Conservation (phyloP, 495 filamentous ascomycete genomes). For the Hyaloscypha finlandica region DNA sequence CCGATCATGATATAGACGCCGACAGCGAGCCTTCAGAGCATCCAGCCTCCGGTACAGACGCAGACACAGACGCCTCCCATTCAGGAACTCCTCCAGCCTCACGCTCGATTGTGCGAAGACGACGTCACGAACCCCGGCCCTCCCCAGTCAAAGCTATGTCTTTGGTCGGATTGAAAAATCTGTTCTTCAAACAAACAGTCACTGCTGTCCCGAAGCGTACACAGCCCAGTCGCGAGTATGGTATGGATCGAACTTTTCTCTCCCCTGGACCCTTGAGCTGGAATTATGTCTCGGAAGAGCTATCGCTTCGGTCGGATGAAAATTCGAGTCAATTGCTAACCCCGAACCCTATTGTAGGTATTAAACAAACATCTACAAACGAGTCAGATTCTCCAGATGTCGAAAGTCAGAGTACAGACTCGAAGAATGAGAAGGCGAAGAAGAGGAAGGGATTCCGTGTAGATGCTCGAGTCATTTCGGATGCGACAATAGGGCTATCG, state of each 20-base stretch:
- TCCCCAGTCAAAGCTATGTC: conserved; percentile 27
- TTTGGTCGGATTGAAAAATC: conserved; percentile 32
- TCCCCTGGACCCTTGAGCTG: neutral
- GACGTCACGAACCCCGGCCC: conserved; percentile 4
- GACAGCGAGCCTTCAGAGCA: neutral
- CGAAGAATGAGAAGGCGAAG: conserved; percentile 24
- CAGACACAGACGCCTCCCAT: neutral
- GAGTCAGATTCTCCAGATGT: conserved; percentile 19
- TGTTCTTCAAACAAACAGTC: conserved; percentile 28
- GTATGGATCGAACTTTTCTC: conserved; percentile 6
- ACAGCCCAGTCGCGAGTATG: conserved; percentile 3
- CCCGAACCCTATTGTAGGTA: neutral
- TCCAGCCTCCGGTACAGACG: conserved; percentile 2
- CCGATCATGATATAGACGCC: conserved; percentile 5
- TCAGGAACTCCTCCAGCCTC: conserved; percentile 2
- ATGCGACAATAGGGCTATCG: conserved; percentile 63
- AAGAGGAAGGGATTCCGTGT: conserved; percentile 27
- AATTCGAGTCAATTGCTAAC: conserved; percentile 1
- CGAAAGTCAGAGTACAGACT: conserved; percentile 28
- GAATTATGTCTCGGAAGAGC: neutral
- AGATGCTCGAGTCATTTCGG: conserved; percentile 56
- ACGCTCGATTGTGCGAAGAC: conserved; percentile 12
- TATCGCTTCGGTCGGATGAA: neutral
- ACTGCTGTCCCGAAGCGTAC: conserved; percentile 14
- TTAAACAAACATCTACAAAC: neutral